Evolutionary conservation across 1,284 basidiomycete species (phyloP).

Genomic region (Phylloporus sp.): DNA sequence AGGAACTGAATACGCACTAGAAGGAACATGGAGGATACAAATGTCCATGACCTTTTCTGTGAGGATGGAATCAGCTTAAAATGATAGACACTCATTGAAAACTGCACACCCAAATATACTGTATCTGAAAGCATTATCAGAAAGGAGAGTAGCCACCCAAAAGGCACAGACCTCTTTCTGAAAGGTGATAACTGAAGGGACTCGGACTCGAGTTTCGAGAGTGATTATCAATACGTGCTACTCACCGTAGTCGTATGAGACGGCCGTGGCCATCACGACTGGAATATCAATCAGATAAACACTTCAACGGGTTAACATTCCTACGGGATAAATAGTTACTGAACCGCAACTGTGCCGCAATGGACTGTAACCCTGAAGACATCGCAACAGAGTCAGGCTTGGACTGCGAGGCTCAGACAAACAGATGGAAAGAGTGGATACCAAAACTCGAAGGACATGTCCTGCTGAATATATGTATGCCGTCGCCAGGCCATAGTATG

Average conservation of each 20-base stretch:
- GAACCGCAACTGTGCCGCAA: conserved; percentile 17
- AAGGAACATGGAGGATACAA: not conserved
- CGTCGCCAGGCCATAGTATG: not conserved
- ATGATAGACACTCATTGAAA: not conserved
- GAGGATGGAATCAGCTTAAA: not conserved
- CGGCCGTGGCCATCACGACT: not conserved
- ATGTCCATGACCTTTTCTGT: not conserved
- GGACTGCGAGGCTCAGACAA: not conserved
- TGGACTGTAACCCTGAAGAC: conserved; percentile 19
- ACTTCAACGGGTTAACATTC: not conserved
- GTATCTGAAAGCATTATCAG: not conserved
- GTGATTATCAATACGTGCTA: not conserved
- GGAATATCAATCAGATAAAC: no score
- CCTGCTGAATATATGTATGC: not conserved
- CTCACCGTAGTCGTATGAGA: not conserved
- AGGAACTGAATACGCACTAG: not conserved
- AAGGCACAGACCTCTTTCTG: not conserved
- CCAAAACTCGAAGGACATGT: no score
- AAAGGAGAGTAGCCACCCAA: not conserved
- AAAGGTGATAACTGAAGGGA: not conserved
- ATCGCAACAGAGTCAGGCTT: not conserved
- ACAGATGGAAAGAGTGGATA: no score
- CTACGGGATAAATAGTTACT: conserved; percentile 19
- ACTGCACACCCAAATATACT: not conserved
- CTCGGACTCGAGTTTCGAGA: not conserved